Base-by-base conservation (phyloP, 257 asterid species). In the Gardenia jasminoides region DNA sequence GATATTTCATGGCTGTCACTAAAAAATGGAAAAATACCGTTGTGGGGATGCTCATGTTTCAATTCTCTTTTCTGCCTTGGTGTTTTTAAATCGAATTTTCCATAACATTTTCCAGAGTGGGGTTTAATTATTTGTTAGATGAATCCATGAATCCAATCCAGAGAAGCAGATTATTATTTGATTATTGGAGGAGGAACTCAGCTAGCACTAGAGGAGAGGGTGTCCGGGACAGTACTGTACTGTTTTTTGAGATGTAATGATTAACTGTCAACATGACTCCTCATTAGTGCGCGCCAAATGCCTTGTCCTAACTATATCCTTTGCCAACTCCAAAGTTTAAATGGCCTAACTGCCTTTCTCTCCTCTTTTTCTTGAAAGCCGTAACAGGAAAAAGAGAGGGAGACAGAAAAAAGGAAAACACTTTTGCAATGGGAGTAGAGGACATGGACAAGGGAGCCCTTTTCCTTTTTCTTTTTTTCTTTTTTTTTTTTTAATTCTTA, bases 1-100 rank as follows among this genome's bases (percentile, higher is more conserved):
- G 90, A 84, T 80, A 80, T 67, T 91, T 83, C 85, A 86, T 88
- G 93, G 89, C 69, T 76, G 86, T 83, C 91, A 76, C 68, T 79
- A 67, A 76, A 68, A 15, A 67, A 65, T 46, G 64, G 9, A 62
- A 52, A 15, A 72, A 10, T 69, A 20, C 26, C 54, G 13, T 69
- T 69, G 20, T 41, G 10, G 20, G 7, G 22, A 9, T 7, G 48
- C 48, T 50, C 58, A 50, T 50, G 20, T 52, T 52, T 52, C 54
- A 30, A 1, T 7, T 58, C 13, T 30, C 47, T 4, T 10, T 64
- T 76, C 59, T 41, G 41, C 24, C 44, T 36, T 33, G 61, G 43
- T 39, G 15, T 31, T 11, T 30, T 16, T 39, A 0, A n/a, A 8
- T 73, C 3, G 59, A 50, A 52, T 52, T 52, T 52, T 16, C 59